Evolutionary conservation across 371 early-diverging fungal species (phyloP).

Genomic region (Blastocladiella emersonii): DNA sequence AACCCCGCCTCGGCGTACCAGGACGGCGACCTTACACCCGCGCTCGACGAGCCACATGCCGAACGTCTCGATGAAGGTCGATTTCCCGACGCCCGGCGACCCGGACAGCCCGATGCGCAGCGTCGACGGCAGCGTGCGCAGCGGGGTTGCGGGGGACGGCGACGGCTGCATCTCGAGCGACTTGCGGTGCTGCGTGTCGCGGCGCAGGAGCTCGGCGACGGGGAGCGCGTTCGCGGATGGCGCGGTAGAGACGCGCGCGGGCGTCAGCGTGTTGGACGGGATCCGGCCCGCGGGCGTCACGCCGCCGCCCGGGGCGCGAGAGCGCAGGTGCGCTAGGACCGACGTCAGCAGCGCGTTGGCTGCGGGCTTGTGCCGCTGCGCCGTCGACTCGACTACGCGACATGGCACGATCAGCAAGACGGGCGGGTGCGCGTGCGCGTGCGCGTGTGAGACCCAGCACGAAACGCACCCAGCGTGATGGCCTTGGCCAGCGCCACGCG

Average conservation of each 20-base stretch:
- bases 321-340: not conserved
- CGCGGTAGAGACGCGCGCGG: conserved; percentile 28
- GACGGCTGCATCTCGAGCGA: not conserved
- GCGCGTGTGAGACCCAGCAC: not conserved
- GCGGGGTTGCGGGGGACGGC: conserved; percentile 8
- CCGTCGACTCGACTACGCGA: not conserved
- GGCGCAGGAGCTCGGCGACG: conserved; percentile 27
- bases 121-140: conserved; percentile 17
- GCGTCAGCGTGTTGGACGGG: not conserved
- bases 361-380: not conserved
- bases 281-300: not conserved
- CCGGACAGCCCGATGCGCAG: conserved; percentile 63
- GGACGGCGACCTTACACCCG: conserved; percentile 54
- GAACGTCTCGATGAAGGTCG: conserved; percentile 64
- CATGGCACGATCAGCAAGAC: not conserved
- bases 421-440: not conserved
- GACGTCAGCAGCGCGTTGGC: not conserved
- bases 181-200: not conserved
- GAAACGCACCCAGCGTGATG: conserved; percentile 40
- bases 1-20: conserved; percentile 26
- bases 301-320: not conserved
- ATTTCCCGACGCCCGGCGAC: conserved; percentile 67
- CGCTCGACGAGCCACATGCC: conserved; percentile 45
- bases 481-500: conserved; percentile 37
- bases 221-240: conserved; percentile 37